Percentiles rank a stretch among this genome's conserved stretches.
These are phyloP conservation scores for Suhomyces yuchorum DNA, from an alignment of 1,139 yeast species.

Conservation along the genomic window DNA sequence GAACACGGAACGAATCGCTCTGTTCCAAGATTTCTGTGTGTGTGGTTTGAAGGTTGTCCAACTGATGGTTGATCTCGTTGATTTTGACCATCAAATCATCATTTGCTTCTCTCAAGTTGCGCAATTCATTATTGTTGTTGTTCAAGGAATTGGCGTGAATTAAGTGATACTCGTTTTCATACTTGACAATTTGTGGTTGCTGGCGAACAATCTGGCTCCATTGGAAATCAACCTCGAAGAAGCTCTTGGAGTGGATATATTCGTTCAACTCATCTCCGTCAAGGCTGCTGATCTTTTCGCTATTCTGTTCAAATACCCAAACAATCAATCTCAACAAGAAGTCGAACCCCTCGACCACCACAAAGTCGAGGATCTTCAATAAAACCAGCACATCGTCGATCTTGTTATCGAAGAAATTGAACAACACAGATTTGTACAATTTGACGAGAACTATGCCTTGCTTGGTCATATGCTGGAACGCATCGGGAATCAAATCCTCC, in stretches of 20 bases:
- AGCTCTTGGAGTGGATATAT: conserved; percentile 27
- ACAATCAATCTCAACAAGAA: conserved; percentile 35
- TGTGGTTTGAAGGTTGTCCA: conserved; percentile 36
- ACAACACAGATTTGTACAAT: conserved; percentile 28
- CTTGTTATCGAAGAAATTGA: conserved; percentile 26
- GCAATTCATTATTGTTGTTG: conserved; percentile 42
- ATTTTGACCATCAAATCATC: conserved; percentile 37
- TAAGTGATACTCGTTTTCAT: conserved; percentile 49
- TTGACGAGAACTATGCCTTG: conserved; percentile 40
- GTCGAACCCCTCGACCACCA: conserved; percentile 46
- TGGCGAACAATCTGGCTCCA: conserved; percentile 23
- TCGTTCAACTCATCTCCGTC: conserved; percentile 34
- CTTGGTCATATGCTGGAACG: conserved; percentile 37
- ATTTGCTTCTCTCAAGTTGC: conserved; percentile 41
- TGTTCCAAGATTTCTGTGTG: conserved; percentile 45
- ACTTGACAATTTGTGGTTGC: conserved; percentile 32
- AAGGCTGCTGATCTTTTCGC: conserved; percentile 24
- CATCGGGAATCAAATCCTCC: conserved; percentile 34
- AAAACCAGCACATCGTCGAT: conserved; percentile 17
- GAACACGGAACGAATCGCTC: conserved; percentile 31
- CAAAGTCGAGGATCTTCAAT: conserved; percentile 35
- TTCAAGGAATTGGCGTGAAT: conserved; percentile 44
- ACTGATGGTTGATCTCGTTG: conserved; percentile 31
- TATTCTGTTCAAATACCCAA: conserved; percentile 25
- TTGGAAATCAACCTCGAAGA: conserved; percentile 22